phyloP scores from a whole-genome alignment of 148 eudicot genomes.

The Suaeda aralocaspica region DNA sequence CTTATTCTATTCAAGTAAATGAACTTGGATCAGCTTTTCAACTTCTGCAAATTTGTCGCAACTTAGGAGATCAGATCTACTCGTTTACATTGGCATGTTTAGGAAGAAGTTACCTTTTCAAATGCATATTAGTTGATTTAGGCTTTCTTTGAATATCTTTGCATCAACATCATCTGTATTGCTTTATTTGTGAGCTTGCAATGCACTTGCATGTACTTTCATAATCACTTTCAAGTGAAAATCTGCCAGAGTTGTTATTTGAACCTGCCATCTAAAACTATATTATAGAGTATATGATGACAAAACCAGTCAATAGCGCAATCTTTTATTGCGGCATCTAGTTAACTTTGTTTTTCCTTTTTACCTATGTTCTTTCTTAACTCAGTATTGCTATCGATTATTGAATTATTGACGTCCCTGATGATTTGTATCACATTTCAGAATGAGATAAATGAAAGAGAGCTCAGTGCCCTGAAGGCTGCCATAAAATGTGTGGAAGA shows the following conservation, averaged over 20 bases:
- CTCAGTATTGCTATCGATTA: no score
- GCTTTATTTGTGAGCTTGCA: background rate
- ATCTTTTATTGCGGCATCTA: background rate
- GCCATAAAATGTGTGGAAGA: slow-evolving; percentile 93
- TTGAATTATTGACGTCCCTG: no score
- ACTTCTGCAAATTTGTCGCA: background rate
- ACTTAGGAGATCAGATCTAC: background rate
- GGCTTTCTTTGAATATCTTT: background rate
- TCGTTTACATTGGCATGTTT: background rate
- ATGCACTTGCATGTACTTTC: background rate
- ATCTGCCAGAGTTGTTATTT: background rate
- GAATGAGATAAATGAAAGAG: slow-evolving; percentile 76
- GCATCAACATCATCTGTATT: background rate
- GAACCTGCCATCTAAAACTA: background rate
- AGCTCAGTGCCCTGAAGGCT: slow-evolving; percentile 78
- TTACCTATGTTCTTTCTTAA: background rate
- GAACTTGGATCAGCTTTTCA: background rate
- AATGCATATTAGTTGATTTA: background rate
- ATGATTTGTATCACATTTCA: slow-evolving; percentile 26
- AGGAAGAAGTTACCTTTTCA: background rate
- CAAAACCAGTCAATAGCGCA: no score
- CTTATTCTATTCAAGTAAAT: background rate
- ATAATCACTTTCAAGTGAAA: background rate
- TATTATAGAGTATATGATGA: background rate
- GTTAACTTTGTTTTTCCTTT: background rate